These are phyloP conservation scores for Sugiyamaella paludigena DNA, from an alignment of 1,139 yeast species.

Conservation along the genomic window DNA sequence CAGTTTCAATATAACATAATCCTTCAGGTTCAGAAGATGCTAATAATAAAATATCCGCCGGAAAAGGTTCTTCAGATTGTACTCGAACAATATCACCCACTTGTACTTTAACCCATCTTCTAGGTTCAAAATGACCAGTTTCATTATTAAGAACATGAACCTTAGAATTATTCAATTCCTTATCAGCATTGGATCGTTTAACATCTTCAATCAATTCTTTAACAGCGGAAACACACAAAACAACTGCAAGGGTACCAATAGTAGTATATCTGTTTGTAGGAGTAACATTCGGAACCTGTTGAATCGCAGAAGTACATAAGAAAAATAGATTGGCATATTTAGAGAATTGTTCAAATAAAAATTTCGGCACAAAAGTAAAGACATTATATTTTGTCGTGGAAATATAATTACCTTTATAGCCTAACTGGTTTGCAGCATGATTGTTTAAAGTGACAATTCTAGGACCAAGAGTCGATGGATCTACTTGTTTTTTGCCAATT, in stretches of 20 bases:
- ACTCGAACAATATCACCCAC: constrained; percentile 93
- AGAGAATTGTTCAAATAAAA: constrained; percentile 92
- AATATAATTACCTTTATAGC: constrained; percentile 79
- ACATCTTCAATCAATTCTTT: constrained; percentile 90
- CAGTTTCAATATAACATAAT: constrained; percentile 93
- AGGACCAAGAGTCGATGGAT: constrained; percentile 49
- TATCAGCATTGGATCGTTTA: constrained; percentile 85
- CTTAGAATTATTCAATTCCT: constrained; percentile 77
- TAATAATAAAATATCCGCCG: constrained; percentile 83
- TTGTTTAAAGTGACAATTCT: constrained; percentile 71
- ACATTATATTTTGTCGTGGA: constrained; percentile 95
- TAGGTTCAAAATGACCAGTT: constrained; percentile 56
- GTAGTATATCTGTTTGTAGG: constrained; percentile 97
- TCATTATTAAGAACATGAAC: constrained; percentile 67
- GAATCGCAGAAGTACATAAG: constrained; percentile 86
- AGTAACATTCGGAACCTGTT: constrained; percentile 94
- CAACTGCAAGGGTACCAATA: constrained; percentile 82
- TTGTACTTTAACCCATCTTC: constrained; percentile 81
- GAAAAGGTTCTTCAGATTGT: constrained; percentile 84
- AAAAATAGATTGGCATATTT: constrained; percentile 96
- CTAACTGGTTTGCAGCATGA: constrained; percentile 49
- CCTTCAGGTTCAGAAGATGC: constrained; percentile 98
- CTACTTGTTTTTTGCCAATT: constrained; percentile 40
- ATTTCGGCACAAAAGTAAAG: constrained; percentile 92
- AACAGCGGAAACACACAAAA: constrained; percentile 82